A percentile compares a stretch with the other conserved stretches of the same genome.
phyloP scores from a whole-genome alignment of 768 basidiomycete genomes.

The Xerocomellus amylosporus region DNA sequence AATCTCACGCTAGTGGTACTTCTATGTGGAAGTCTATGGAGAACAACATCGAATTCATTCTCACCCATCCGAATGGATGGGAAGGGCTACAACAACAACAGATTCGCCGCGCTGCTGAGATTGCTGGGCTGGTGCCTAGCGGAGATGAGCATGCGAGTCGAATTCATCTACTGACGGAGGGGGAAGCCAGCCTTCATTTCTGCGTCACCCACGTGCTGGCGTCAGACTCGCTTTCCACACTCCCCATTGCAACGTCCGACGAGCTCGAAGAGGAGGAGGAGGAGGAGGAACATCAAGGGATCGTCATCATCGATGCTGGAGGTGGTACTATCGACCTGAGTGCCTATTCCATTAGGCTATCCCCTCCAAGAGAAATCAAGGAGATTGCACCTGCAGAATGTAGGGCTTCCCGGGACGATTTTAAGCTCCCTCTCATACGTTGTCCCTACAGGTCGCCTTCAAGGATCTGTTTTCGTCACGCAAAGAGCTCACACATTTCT shows the following conservation, averaged over 20 bases:
- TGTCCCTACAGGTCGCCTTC: constrained; percentile 31
- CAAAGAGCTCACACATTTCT: constrained; percentile 28
- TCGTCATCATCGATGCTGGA: constrained; percentile 46
- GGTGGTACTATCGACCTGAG: constrained; percentile 42
- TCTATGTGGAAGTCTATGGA: constrained; percentile 25
- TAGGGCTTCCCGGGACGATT: background rate
- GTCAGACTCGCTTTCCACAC: constrained; percentile 23
- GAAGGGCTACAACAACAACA: constrained; percentile 30
- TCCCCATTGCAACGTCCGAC: constrained; percentile 1
- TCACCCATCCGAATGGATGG: constrained; percentile 34
- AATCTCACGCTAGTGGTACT: constrained; percentile 28
- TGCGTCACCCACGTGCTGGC: constrained; percentile 45
- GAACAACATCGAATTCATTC: constrained; percentile 20
- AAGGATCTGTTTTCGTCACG: constrained; percentile 39
- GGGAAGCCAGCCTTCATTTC: constrained; percentile 28
- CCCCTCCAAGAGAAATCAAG: constrained; percentile 25
- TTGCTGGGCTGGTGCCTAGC: constrained; percentile 23
- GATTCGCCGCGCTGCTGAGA: constrained; percentile 25
- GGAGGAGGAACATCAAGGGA: constrained; percentile 30
- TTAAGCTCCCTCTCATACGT: background rate
- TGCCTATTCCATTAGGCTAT: constrained; percentile 30
- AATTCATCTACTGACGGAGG: constrained; percentile 28
- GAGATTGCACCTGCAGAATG: constrained; percentile 37
- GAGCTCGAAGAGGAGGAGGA: background rate
- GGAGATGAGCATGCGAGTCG: constrained; percentile 9